phyloP scores from a whole-genome alignment of 192 early-diverging fungal species.

The Lobosporangium transversale region DNA sequence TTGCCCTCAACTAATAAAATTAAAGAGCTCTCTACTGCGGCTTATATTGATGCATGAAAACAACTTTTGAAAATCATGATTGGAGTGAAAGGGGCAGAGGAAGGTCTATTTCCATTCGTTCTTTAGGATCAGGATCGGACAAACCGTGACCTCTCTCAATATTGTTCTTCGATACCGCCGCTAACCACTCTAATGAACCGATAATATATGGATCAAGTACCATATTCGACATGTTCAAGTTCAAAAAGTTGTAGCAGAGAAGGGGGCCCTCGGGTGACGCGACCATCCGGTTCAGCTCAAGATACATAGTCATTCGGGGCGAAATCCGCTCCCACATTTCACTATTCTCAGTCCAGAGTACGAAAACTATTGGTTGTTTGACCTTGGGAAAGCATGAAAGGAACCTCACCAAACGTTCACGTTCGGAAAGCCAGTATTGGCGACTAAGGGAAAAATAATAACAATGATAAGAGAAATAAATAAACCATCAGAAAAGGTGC shows the following conservation, averaged over 20 bases:
- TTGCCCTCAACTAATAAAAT: too few species aligned
- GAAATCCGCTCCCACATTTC: constrained; percentile 46
- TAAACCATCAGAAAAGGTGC: too few species aligned
- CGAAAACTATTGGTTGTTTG: constrained; percentile 42
- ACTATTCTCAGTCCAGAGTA: constrained; percentile 22
- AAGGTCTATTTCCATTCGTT: too few species aligned
- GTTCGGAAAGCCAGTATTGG: constrained; percentile 23
- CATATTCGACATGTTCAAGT: constrained; percentile 39
- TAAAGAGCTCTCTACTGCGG: too few species aligned
- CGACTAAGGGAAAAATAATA: constrained; percentile 4
- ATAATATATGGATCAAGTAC: constrained; percentile 33
- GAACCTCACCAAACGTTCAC: constrained; percentile 27
- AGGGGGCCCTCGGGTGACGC: constrained; percentile 9
- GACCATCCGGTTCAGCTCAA: constrained; percentile 34
- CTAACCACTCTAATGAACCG: constrained; percentile 44
- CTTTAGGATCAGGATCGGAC: too few species aligned
- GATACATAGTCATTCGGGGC: constrained; percentile 15
- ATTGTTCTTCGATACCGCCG: constrained; percentile 30
- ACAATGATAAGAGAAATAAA: too few species aligned
- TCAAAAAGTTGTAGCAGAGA: constrained; percentile 24
- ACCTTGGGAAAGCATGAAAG: constrained; percentile 40
- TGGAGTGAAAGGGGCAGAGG: too few species aligned
- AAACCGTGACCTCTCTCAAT: too few species aligned
- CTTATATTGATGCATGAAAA: too few species aligned
- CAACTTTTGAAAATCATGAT: too few species aligned